Evolutionary conservation across 2,329 filamentous ascomycete genomes (phyloP).

Genomic region (Periconia sp.): DNA sequence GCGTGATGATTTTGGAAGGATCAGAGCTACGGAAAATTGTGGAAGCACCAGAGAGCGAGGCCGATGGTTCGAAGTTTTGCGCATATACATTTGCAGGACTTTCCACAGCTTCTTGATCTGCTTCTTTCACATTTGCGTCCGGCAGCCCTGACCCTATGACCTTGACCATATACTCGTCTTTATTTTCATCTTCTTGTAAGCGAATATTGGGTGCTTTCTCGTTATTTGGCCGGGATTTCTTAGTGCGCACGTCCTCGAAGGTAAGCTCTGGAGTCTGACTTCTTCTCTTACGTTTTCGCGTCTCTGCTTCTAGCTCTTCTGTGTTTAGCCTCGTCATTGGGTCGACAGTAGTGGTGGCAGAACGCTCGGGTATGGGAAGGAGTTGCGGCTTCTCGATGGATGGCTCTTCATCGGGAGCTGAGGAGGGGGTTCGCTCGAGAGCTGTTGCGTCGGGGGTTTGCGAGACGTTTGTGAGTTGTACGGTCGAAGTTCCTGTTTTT

Average conservation of each 20-base stretch:
- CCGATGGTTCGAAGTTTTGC: background rate
- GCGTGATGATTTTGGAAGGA: background rate
- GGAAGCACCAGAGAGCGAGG: background rate
- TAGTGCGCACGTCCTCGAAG: conserved; percentile 42
- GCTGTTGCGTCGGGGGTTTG: conserved; percentile 4
- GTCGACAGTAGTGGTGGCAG: conserved; percentile 23
- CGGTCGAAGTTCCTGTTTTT: conserved; percentile 15
- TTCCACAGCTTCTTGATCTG: conserved; percentile 4
- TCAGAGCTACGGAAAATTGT: background rate
- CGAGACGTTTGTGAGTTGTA: conserved; percentile 18
- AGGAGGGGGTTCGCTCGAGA: conserved; percentile 19
- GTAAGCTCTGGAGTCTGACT: conserved; percentile 42
- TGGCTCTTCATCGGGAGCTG: conserved; percentile 25
- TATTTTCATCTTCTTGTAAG: conserved; percentile 29
- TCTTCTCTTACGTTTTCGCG: conserved; percentile 45
- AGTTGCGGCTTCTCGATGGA: conserved; percentile 37
- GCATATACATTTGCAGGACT: conserved; percentile 2
- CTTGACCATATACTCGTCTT: conserved; percentile 17
- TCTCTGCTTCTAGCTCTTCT: conserved; percentile 42
- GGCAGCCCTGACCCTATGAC: conserved; percentile 32
- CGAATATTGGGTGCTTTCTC: conserved; percentile 31
- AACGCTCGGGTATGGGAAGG: conserved; percentile 24
- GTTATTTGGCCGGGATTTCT: conserved; percentile 47
- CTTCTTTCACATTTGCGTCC: conserved; percentile 18
- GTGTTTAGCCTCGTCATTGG: conserved; percentile 35